phyloP scores from a whole-genome alignment of 202 grass and related monocot species.

The Panicum virgatum region DNA sequence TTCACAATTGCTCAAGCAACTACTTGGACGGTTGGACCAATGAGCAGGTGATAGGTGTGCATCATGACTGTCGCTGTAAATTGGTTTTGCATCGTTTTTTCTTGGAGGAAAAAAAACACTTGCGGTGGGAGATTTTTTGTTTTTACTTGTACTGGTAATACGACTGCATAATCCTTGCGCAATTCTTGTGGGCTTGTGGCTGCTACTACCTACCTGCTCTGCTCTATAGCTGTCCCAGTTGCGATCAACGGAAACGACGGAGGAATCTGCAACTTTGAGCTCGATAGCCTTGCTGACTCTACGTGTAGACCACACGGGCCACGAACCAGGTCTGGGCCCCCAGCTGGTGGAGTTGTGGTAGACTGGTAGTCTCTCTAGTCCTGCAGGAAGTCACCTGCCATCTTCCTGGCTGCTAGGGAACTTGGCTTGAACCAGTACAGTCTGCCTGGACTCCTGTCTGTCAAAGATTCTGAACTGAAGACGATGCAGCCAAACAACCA shows the following conservation, averaged over 20 bases:
- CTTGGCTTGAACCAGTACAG: not conserved
- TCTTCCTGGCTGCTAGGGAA: not conserved
- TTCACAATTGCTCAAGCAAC: not conserved
- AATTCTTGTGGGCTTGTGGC: not conserved
- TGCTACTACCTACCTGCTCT: not conserved
- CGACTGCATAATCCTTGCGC: not conserved
- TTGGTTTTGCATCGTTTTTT: not conserved
- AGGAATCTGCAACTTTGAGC: not conserved
- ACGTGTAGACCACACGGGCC: constrained; percentile 8
- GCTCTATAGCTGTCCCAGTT: not conserved
- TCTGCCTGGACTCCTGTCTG: not conserved
- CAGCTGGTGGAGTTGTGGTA: too few species aligned
- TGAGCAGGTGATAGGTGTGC: constrained; percentile 7
- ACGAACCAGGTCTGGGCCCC: too few species aligned
- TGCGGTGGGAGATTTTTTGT: not conserved
- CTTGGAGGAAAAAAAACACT: not conserved
- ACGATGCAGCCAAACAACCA: too few species aligned
- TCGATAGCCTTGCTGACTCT: not conserved
- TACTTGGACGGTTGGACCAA: constrained; percentile 24
- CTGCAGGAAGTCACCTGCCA: not conserved
- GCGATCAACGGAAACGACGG: not conserved
- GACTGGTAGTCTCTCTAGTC: not conserved
- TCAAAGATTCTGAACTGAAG: not conserved
- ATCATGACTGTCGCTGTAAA: not conserved
- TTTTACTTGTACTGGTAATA: not conserved